Evolutionary conservation across 2,329 filamentous ascomycete genomes (phyloP), one percentile per base, ranked within the genome.

Genomic region (Penicillium aurantiogriseum): DNA sequence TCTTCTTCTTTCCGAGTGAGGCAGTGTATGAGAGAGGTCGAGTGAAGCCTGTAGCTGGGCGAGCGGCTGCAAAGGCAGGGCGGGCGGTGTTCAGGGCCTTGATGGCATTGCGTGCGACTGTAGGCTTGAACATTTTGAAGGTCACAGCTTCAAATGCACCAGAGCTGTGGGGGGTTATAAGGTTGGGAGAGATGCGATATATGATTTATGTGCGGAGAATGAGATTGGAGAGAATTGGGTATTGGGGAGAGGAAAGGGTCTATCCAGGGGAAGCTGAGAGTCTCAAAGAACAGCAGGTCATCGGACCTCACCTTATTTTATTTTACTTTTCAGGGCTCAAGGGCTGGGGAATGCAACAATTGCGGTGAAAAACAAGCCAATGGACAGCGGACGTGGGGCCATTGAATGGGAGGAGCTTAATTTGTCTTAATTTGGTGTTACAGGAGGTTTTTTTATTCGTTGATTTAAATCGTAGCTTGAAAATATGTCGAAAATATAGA

Each of bases 21-120:
- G 62, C 36, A 0, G 74, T 74, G 23, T 60, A 69, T 6, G 73
- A 74, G 51, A 77, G 62, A 13, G 62, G 54, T 2, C 73, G 70
- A 39, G 56, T 48, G 50, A 63, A 65, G 4, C 19, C 10, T 13
- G 56, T 60, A 36, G 62, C 59, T 17, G 66, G 67, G 25, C 65
- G 68, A 31, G 63, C 5, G 23, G 51, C 51, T 19, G 35, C 35
- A 5, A 43, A 42, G 23, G 13, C 13, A 47, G 42, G 29, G 15
- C 47, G 54, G 5, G 7, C 21, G 27, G 63, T 62, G 52, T 38
- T 60, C 23, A 68, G 53, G 29, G 66, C 66, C 54, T 63, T 70
- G 35, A 66, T 33, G 56, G 67, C 66, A 53, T 67, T 66, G 42
- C 70, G 66, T 54, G 67, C 49, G 54, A 69, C 51, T 45, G 64